Conservation (phyloP, 2,329 filamentous ascomycete species). For the Endothia cerciana region DNA sequence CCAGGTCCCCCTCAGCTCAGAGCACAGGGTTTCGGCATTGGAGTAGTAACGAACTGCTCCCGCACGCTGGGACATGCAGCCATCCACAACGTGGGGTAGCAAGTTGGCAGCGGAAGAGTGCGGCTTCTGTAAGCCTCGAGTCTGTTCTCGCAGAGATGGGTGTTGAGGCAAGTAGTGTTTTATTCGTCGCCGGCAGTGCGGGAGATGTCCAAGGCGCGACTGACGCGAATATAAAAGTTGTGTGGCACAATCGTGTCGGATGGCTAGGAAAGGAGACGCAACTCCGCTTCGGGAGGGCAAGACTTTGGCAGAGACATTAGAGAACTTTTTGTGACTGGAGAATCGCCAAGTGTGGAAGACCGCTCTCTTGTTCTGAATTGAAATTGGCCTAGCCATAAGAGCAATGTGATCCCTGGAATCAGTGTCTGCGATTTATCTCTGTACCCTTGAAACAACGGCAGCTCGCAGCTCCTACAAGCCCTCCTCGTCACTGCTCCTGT, state of each 20-base stretch:
- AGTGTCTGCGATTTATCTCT: background rate
- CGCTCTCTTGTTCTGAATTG: too few species aligned
- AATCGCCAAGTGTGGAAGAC: background rate
- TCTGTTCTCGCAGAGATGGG: slow-evolving; percentile 37
- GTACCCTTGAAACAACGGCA: background rate
- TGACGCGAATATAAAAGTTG: slow-evolving; percentile 43
- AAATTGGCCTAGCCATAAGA: too few species aligned
- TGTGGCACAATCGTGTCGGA: slow-evolving; percentile 43
- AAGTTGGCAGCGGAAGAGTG: slow-evolving; percentile 42
- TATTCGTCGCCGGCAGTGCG: slow-evolving; percentile 46
- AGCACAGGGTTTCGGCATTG: slow-evolving; percentile 38
- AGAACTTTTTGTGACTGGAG: slow-evolving; percentile 22
- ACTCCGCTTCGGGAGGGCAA: slow-evolving; percentile 33
- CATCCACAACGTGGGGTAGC: slow-evolving; percentile 23
- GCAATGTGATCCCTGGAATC: background rate
- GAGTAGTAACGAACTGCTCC: slow-evolving; percentile 45
- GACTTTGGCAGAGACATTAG: slow-evolving; percentile 33
- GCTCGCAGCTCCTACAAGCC: background rate
- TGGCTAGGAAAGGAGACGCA: slow-evolving; percentile 35
- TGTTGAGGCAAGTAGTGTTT: slow-evolving; percentile 34
- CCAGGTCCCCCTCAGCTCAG: slow-evolving; percentile 31
- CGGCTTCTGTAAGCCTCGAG: slow-evolving; percentile 44
- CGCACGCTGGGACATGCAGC: slow-evolving; percentile 37
- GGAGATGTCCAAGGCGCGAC: slow-evolving; percentile 45
- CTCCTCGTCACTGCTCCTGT: slow-evolving; percentile 8